Percentiles rank a stretch among this genome's conserved stretches.
Evolutionary conservation across 805 yeast species (phyloP).

Genomic region (Wickerhamiella cacticola): DNA sequence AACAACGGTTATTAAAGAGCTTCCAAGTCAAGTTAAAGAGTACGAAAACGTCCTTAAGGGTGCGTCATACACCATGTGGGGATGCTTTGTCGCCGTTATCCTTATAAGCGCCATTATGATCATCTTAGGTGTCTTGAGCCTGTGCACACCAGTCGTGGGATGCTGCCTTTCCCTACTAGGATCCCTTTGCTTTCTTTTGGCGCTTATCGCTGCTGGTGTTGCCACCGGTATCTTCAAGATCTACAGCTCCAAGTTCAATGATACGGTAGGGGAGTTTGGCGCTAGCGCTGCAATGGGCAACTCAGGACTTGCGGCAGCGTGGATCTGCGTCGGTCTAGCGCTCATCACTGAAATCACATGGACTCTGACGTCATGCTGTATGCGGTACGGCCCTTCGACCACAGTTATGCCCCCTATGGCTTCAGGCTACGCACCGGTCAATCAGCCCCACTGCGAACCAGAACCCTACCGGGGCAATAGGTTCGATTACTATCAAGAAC

Average conservation of each 20-base stretch:
- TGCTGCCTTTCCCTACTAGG: slow-evolving; percentile 26
- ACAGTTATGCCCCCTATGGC: neutral
- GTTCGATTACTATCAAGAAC: neutral
- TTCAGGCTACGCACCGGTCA: neutral
- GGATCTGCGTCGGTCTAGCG: slow-evolving; percentile 49
- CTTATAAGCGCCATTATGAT: slow-evolving; percentile 20
- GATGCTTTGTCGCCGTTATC: slow-evolving; percentile 41
- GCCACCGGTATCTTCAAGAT: slow-evolving; percentile 51
- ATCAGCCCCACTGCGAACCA: neutral
- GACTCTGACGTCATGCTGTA: slow-evolving; percentile 35
- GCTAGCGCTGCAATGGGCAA: slow-evolving; percentile 40
- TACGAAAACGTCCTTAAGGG: slow-evolving; percentile 37
- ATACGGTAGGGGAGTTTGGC: slow-evolving; percentile 39
- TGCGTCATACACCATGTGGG: slow-evolving; percentile 48
- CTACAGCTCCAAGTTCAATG: slow-evolving; percentile 41
- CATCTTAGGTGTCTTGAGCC: neutral
- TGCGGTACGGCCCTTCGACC: neutral
- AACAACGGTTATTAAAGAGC: slow-evolving; percentile 14
- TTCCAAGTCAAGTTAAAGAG: slow-evolving; percentile 45
- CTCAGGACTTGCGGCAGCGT: slow-evolving; percentile 44
- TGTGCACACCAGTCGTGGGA: slow-evolving; percentile 7
- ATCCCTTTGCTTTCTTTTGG: slow-evolving; percentile 25
- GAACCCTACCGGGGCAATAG: neutral
- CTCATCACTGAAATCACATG: slow-evolving; percentile 34
- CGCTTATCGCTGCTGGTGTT: slow-evolving; percentile 34